Conservation (phyloP, 2,329 filamentous ascomycete genomes). For the Pyricularia sp. region DNA sequence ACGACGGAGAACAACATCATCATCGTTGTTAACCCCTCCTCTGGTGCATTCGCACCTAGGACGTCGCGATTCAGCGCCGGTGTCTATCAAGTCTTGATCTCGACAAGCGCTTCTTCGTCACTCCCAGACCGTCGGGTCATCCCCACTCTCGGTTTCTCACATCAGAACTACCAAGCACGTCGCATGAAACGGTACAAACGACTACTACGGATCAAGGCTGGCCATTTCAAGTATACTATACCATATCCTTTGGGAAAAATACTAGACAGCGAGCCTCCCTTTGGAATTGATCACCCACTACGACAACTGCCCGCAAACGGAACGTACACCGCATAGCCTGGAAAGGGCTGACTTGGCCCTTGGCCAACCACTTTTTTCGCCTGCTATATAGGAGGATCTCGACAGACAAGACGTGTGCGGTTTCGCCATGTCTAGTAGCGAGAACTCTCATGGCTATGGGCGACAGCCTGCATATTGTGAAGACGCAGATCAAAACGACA, state of each 20-base stretch:
- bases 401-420: background rate
- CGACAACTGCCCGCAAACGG: background rate
- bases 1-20: background rate
- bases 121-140: constrained; percentile 4
- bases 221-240: background rate
- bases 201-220: background rate
- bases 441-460: constrained; percentile 8
- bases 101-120: background rate
- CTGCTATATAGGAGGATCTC: background rate
- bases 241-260: background rate
- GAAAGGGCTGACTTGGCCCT: background rate
- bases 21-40: background rate
- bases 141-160: constrained; percentile 1
- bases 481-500: constrained; percentile 40
- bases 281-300: background rate
- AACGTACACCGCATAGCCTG: background rate
- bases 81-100: background rate
- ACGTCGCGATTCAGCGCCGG: background rate
- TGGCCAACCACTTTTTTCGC: background rate
- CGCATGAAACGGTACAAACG: background rate
- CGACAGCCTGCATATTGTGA: constrained; percentile 31
- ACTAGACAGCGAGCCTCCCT: background rate
- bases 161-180: background rate
- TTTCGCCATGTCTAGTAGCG: constrained; percentile 31
- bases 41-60: background rate